A percentile compares a stretch with the other conserved stretches of the same genome.
Conservation (phyloP, 2,329 filamentous ascomycete genomes). For the Fusarium chaquense region DNA sequence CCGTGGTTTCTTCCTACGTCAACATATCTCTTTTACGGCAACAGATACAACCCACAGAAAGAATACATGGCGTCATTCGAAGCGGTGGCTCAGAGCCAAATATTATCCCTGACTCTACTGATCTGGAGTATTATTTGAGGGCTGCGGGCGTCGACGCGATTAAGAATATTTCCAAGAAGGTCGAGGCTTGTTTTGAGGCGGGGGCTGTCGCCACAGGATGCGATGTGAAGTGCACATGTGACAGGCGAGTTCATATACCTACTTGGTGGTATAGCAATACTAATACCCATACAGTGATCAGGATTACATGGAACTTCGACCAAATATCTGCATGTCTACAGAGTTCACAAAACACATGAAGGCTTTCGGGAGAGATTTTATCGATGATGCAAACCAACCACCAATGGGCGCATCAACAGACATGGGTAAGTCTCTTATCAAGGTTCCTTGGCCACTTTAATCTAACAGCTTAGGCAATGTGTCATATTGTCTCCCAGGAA, state of each 20-base stretch:
- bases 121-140: constrained; percentile 51
- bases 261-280: rapidly evolving
- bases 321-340: constrained; percentile 21
- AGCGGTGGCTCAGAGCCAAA: constrained; percentile 66
- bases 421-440: constrained; percentile 28
- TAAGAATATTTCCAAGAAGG: constrained; percentile 49
- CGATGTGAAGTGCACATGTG: constrained; percentile 54
- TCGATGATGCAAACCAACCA: constrained; percentile 16
- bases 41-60: constrained; percentile 64
- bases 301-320: constrained; percentile 41
- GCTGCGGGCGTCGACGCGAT: constrained; percentile 51
- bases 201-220: constrained; percentile 61
- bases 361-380: constrained; percentile 29
- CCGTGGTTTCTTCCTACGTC: constrained; percentile 63
- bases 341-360: constrained; percentile 43
- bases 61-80: constrained; percentile 65
- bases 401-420: constrained; percentile 44
- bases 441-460: rapidly evolving
- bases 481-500: constrained; percentile 36
- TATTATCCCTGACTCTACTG: constrained; percentile 65
- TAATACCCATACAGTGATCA: constrained; percentile 26
- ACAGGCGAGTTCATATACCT: constrained; percentile 11
- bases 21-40: constrained; percentile 65
- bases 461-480: constrained; percentile 38
- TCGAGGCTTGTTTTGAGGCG: constrained; percentile 57